A percentile compares a stretch with the other conserved stretches of the same genome.
Conservation (phyloP, 176 grass and related monocot species). For the Bonia amplexicaulis region DNA sequence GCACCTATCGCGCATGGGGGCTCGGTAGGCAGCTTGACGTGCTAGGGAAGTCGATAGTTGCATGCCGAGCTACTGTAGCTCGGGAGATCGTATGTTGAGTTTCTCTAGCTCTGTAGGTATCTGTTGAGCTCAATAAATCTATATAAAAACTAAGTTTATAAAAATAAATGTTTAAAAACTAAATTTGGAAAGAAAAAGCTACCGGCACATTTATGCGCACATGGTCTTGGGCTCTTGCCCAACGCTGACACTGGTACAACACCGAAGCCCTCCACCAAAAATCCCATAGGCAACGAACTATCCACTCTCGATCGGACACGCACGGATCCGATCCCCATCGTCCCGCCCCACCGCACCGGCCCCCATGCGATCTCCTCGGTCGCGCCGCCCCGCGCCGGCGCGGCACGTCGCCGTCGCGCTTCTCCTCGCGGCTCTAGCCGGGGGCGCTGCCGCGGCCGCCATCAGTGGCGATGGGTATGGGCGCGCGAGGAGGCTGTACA, state of each 20-base stretch:
- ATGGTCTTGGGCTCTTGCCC: too few relatives aligned
- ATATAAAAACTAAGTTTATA: too few relatives aligned
- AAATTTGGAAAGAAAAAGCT: too few relatives aligned
- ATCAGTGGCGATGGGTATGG: slow-evolving; percentile 40
- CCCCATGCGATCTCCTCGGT: slow-evolving; percentile 34
- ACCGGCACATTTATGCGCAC: too few relatives aligned
- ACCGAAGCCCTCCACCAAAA: neutral
- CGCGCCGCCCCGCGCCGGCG: neutral
- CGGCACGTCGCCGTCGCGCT: slow-evolving; percentile 8
- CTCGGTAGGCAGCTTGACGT: too few relatives aligned
- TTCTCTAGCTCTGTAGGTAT: too few relatives aligned
- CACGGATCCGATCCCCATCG: slow-evolving; percentile 21
- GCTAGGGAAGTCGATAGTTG: too few relatives aligned
- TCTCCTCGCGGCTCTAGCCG: slow-evolving; percentile 18
- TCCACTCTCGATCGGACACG: neutral
- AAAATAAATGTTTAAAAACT: too few relatives aligned
- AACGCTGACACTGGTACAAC: neutral
- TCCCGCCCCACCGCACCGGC: neutral
- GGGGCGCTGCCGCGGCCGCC: neutral
- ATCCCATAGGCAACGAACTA: neutral
- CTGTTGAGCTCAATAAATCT: too few relatives aligned
- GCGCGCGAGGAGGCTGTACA: slow-evolving; percentile 45
- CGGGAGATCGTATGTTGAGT: too few relatives aligned
- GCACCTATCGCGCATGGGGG: too few relatives aligned
- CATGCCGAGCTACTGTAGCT: too few relatives aligned